These are phyloP conservation scores for Trichosporon faecale DNA, from an alignment of 1,284 basidiomycete genomes.

Conservation along the genomic window DNA sequence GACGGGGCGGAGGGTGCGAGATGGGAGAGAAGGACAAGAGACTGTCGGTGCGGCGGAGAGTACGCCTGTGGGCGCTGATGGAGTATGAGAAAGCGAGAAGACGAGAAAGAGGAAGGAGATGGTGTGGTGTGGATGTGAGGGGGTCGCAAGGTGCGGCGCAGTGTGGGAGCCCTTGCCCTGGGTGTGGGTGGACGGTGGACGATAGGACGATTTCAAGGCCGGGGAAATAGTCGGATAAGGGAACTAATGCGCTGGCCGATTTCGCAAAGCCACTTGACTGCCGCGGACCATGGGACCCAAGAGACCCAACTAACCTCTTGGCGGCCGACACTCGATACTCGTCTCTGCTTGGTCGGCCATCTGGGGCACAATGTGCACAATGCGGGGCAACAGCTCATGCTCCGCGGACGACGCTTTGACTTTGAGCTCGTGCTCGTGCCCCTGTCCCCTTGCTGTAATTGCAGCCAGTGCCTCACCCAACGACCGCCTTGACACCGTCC, in stretches of 20 bases:
- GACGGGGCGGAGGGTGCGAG: background rate
- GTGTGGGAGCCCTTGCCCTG: background rate
- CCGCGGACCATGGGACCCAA: background rate
- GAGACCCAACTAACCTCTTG: background rate
- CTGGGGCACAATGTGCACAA: background rate
- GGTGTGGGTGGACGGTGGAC: background rate
- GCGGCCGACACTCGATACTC: background rate
- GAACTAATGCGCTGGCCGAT: background rate
- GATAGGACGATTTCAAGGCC: background rate
- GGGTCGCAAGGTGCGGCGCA: no score
- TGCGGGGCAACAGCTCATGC: background rate
- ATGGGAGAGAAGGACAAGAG: background rate
- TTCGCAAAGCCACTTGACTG: background rate
- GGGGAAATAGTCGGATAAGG: slow-evolving; percentile 10
- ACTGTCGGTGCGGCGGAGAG: background rate
- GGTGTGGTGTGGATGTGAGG: background rate
- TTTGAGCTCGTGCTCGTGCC: background rate
- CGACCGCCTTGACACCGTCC: background rate
- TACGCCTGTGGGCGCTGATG: background rate
- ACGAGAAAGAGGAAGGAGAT: background rate
- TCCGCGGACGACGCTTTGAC: background rate
- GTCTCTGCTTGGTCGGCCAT: background rate
- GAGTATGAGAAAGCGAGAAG: background rate
- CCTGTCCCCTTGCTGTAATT: background rate
- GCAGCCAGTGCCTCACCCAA: background rate